phyloP scores from a whole-genome alignment of 805 yeast species.

The Pichia paraexigua region DNA sequence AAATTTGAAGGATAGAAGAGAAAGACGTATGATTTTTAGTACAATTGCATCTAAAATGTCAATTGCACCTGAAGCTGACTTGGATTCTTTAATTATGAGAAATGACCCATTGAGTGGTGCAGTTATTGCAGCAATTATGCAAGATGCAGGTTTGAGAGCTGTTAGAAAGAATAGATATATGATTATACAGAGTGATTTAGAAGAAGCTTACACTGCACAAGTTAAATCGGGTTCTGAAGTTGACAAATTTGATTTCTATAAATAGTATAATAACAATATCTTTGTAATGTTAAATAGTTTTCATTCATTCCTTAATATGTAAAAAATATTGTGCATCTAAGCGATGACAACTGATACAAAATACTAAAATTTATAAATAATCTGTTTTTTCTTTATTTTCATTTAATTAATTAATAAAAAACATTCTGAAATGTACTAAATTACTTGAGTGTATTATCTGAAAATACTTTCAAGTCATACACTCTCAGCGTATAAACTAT shows the following conservation, averaged over 20 bases:
- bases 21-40: slow-evolving; percentile 90
- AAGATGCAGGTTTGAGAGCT: slow-evolving; percentile 98
- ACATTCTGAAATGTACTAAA: too few relatives aligned
- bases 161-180: slow-evolving; percentile 97
- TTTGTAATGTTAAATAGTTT: not conserved
- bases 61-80: slow-evolving; percentile 93
- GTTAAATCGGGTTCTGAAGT: slow-evolving; percentile 93
- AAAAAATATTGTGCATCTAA: too few relatives aligned
- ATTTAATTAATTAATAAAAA: too few relatives aligned
- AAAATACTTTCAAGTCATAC: too few relatives aligned
- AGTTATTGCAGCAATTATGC: slow-evolving; percentile 97
- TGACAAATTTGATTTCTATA: slow-evolving; percentile 96
- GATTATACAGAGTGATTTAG: slow-evolving; percentile 90
- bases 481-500: too few relatives aligned
- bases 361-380: too few relatives aligned
- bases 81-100: slow-evolving; percentile 89
- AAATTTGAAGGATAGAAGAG: slow-evolving; percentile 91
- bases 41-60: slow-evolving; percentile 98
- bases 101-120: slow-evolving; percentile 98
- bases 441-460: too few relatives aligned
- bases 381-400: too few relatives aligned
- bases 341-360: too few relatives aligned
- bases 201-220: slow-evolving; percentile 95
- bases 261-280: slow-evolving; percentile 36
- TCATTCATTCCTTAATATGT: not conserved